Evolutionary conservation across 169 alveolate species (phyloP).

Genomic region (Perkinsus marinus): DNA sequence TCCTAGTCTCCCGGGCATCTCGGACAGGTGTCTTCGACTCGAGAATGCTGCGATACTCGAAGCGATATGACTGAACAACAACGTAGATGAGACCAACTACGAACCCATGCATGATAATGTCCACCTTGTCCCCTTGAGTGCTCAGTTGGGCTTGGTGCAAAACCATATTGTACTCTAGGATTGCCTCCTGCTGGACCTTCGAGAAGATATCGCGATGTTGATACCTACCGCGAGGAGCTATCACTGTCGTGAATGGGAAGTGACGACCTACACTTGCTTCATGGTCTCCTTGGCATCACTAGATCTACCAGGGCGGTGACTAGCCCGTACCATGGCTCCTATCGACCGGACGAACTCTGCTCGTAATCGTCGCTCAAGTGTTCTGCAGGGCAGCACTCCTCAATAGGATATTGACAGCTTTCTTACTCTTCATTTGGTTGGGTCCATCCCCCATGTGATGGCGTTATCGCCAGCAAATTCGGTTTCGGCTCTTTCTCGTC

Average conservation of each 20-base stretch:
- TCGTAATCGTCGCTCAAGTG: not conserved
- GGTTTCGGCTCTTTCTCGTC: not conserved
- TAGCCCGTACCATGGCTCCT: not conserved
- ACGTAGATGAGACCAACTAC: not conserved
- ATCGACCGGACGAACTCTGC: not conserved
- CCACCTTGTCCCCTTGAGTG: not conserved
- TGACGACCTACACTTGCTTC: not conserved
- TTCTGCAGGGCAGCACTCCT: not conserved
- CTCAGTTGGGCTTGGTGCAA: not conserved
- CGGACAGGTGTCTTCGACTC: not conserved
- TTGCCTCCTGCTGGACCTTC: not conserved
- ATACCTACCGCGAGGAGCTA: not conserved
- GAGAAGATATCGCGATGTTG: not conserved
- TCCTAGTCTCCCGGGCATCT: not conserved
- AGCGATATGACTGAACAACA: not conserved
- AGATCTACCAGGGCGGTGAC: not conserved
- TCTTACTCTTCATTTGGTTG: not conserved
- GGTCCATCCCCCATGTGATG: not conserved
- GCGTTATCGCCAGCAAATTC: not conserved
- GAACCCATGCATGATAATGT: not conserved
- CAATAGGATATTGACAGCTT: not conserved
- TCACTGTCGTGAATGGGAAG: not conserved
- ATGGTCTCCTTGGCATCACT: not conserved
- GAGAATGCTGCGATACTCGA: not conserved
- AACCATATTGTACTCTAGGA: not conserved